A percentile compares a stretch with the other conserved stretches of the same genome.
phyloP scores from a whole-genome alignment of 306 rosid species.

The Rosa lucieae region DNA sequence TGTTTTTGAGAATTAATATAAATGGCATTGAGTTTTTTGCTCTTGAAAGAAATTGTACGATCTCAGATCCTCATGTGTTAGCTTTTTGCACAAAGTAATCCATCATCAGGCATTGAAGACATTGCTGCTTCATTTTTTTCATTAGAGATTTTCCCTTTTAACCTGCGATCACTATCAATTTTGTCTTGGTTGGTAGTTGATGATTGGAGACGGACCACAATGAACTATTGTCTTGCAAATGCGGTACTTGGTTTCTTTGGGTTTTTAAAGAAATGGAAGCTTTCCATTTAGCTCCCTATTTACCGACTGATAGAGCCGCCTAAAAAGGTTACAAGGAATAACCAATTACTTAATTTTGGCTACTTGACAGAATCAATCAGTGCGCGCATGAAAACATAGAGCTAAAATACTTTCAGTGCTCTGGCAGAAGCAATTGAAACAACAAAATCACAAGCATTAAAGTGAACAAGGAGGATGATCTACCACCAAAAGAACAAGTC shows the following conservation, averaged over 20 bases:
- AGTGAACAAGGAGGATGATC: background rate
- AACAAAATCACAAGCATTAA: background rate
- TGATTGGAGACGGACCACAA: background rate
- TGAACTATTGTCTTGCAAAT: no score
- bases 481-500: background rate
- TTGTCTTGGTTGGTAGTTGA: background rate
- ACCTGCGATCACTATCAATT: background rate
- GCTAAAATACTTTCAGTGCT: background rate
- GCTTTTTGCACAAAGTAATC: slow-evolving; percentile 14
- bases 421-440: background rate
- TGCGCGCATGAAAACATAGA: background rate
- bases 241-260: background rate
- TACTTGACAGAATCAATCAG: background rate
- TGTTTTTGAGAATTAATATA: slow-evolving; percentile 14
- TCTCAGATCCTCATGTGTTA: background rate
- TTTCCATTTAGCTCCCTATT: no score
- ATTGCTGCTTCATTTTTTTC: no score
- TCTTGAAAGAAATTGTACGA: background rate
- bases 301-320: no score
- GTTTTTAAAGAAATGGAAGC: background rate
- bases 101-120: background rate
- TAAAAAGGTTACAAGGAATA: no score
- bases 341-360: no score
- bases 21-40: background rate
- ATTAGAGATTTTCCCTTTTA: background rate